phyloP scores from a whole-genome alignment of 306 rosid species.

The Pyrus bretschneideri region DNA sequence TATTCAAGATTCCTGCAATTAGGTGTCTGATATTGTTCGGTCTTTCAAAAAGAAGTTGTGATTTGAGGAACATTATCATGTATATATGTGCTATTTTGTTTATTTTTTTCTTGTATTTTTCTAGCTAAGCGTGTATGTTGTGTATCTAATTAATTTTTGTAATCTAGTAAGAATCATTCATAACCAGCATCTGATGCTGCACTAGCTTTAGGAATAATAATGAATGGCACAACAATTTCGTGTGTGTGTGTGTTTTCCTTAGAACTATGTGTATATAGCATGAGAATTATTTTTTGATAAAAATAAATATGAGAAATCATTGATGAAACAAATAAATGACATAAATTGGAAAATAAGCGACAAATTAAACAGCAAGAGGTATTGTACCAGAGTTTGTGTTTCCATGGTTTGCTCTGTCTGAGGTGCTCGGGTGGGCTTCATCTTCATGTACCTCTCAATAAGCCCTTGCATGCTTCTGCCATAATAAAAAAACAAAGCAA shows the following conservation, averaged over 20 bases:
- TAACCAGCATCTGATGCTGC: constrained; percentile 8
- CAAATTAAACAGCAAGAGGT: neutral
- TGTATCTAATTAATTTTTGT: neutral
- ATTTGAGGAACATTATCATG: neutral
- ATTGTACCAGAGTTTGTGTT: constrained; percentile 36
- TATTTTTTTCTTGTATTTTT: neutral
- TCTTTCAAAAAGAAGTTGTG: neutral
- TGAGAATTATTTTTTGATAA: neutral
- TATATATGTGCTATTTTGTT: neutral
- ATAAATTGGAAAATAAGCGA: neutral
- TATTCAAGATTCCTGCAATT: neutral
- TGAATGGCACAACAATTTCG: neutral
- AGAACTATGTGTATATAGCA: neutral
- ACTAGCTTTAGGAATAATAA: neutral
- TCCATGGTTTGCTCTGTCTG: constrained; percentile 39
- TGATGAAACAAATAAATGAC: neutral
- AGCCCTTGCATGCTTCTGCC: constrained; percentile 84
- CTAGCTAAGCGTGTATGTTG: too few species aligned
- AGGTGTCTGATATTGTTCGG: neutral
- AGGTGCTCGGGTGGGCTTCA: constrained; percentile 42
- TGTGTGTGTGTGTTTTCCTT: neutral
- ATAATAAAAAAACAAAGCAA: neutral
- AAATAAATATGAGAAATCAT: neutral
- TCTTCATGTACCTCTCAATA: constrained; percentile 66
- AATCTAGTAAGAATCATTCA: neutral